Percentiles rank a stretch among this genome's conserved stretches.
These are phyloP conservation scores for Pichia sp. DNA, from an alignment of 1,139 yeast species.

Conservation along the genomic window DNA sequence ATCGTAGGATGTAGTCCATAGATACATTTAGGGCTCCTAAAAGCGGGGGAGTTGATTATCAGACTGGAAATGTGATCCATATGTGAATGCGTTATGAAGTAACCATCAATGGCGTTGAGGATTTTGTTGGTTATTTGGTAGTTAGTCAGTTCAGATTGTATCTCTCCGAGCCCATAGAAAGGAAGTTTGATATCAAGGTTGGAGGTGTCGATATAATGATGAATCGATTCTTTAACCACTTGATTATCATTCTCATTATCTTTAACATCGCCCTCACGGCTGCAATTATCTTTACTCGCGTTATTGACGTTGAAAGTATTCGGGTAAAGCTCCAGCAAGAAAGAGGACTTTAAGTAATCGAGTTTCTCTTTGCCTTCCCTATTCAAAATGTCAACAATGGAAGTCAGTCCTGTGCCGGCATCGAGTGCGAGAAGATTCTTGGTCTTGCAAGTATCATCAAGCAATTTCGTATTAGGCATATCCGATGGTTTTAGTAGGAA, in stretches of 20 bases:
- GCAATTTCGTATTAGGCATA: slow-evolving; percentile 28
- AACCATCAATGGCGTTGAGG: slow-evolving; percentile 26
- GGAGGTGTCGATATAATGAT: slow-evolving; percentile 1
- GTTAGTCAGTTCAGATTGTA: too few species aligned
- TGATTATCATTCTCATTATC: slow-evolving; percentile 6
- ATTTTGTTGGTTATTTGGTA: slow-evolving; percentile 16
- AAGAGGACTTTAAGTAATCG: slow-evolving; percentile 1
- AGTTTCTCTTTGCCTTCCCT: slow-evolving; percentile 18
- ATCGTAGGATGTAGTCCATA: slow-evolving; percentile 51
- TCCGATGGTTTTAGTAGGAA: slow-evolving; percentile 53
- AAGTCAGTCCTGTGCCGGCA: slow-evolving; percentile 70
- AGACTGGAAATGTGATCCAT: slow-evolving; percentile 71
- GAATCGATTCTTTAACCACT: background rate
- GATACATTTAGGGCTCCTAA: slow-evolving; percentile 28
- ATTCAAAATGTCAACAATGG: slow-evolving; percentile 44
- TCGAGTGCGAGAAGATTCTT: slow-evolving; percentile 51
- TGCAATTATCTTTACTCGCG: too few species aligned
- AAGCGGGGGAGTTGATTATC: slow-evolving; percentile 64
- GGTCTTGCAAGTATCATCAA: background rate
- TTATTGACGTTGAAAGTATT: slow-evolving; percentile 16
- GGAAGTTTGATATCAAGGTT: slow-evolving; percentile 1
- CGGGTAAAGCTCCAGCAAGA: slow-evolving; percentile 18
- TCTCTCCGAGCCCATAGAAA: too few species aligned
- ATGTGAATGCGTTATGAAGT: slow-evolving; percentile 76
- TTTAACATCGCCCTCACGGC: too few species aligned